Percentiles rank a stretch among this genome's conserved stretches.
These are phyloP conservation scores for Leccinum pachyderme DNA, from an alignment of 1,284 basidiomycete species.

Conservation along the genomic window DNA sequence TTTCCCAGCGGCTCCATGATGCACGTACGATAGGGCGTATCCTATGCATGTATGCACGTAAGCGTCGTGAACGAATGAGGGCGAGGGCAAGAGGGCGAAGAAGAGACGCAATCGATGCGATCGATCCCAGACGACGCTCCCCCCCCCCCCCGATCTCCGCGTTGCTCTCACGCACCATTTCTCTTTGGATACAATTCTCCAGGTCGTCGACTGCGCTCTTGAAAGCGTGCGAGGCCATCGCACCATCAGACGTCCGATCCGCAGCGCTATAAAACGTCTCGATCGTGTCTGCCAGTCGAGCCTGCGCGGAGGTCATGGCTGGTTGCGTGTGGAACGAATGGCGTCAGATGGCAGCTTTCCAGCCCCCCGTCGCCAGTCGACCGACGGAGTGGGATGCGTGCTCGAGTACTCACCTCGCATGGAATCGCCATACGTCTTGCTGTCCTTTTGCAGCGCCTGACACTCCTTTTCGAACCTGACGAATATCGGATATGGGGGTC, in stretches of 20 bases:
- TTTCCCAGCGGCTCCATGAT: constrained; percentile 95
- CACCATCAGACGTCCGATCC: constrained; percentile 84
- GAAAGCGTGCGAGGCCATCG: constrained; percentile 97
- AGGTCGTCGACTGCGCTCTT: constrained; percentile 94
- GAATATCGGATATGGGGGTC: not conserved
- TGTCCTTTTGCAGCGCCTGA: constrained; percentile 89
- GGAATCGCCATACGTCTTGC: constrained; percentile 92
- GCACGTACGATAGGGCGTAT: constrained; percentile 91
- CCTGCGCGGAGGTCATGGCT: constrained; percentile 93
- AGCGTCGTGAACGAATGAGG: not conserved
- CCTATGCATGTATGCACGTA: constrained; percentile 47
- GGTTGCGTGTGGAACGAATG: not conserved
- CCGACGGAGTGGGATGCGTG: not conserved
- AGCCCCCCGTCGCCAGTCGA: not conserved
- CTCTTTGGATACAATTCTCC: constrained; percentile 81
- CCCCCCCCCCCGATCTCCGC: not conserved
- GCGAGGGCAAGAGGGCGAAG: too few relatives aligned
- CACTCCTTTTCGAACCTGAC: constrained; percentile 92
- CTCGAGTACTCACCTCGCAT: constrained; percentile 70
- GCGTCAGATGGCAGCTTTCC: not conserved
- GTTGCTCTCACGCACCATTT: constrained; percentile 57
- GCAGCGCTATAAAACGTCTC: constrained; percentile 90
- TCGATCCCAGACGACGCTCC: not conserved
- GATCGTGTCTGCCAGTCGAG: constrained; percentile 93
- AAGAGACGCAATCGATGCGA: constrained; percentile 2